Conservation (phyloP, 805 yeast genomes). For the Zygoascus ofunaensis region DNA sequence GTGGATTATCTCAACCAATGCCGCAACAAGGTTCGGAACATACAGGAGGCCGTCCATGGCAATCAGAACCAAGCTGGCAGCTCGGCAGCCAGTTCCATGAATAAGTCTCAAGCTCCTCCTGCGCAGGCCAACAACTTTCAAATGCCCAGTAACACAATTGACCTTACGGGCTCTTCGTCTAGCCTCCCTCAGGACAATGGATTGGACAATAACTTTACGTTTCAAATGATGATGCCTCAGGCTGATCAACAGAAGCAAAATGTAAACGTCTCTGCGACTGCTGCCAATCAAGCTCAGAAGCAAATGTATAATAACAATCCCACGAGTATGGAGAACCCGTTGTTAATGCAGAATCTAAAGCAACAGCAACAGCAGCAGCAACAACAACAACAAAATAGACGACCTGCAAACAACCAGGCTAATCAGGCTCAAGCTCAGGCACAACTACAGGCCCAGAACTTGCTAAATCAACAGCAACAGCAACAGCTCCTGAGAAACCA, state of each 20-base stretch:
- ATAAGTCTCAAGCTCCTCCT: constrained; percentile 2
- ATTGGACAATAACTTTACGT: background rate
- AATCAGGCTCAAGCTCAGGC: constrained; percentile 13
- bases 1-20: constrained; percentile 21
- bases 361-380: constrained; percentile 15
- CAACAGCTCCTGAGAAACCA: background rate
- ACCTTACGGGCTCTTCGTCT: background rate
- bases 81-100: background rate
- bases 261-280: background rate
- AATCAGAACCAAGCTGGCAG: constrained; percentile 10
- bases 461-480: constrained; percentile 3
- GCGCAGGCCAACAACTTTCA: constrained; percentile 6
- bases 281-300: background rate
- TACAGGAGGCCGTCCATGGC: constrained; percentile 11
- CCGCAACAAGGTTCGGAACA: constrained; percentile 15
- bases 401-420: background rate
- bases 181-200: background rate
- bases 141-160: background rate
- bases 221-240: background rate
- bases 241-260: background rate
- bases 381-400: constrained; percentile 1
- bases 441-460: constrained; percentile 14
- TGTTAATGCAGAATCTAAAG: background rate
- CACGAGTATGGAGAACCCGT: background rate
- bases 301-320: background rate